Base-by-base conservation (phyloP, 306 rosid species). In the Comarum palustre region DNA sequence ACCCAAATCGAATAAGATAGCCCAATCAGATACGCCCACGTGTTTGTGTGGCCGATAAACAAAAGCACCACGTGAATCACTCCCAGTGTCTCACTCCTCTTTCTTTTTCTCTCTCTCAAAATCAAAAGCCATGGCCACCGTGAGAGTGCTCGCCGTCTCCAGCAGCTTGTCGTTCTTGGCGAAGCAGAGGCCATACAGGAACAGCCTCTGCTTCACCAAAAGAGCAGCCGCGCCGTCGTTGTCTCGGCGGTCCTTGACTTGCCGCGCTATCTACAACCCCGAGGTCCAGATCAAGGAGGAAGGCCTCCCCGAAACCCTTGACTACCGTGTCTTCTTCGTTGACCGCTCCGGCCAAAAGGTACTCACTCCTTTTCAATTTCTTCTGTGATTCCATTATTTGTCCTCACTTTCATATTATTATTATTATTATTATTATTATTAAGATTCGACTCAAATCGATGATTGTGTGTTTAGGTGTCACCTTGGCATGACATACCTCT, bases 401-500 rank as follows among this genome's bases (percentile, higher is more conserved):
- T 31, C 2, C 34, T 31, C 1, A 31, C 3, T 31, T 31, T 31
- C 34, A 3, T 31, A 31, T 31, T 31, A 31, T 27, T 8, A 19
- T 17, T 24, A 16, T 36, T n/a, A n/a, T n/a, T n/a, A n/a, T n/a
- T n/a, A n/a, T n/a, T n/a, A n/a, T n/a, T n/a, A n/a, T n/a, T n/a
- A n/a, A n/a, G n/a, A n/a, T n/a, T n/a, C n/a, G n/a, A n/a, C 38
- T 34, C 38, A 34, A 34, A 34, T 34, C 7, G 54, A 36, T 24
- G 24, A 20, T 19, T 16, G 17, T 11, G 20, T 34, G 43, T 29
- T 41, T 55, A 95, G 99, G 88, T 95, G 83, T 95, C 99, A 60
- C 99, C 99, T 46, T 95, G 99, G 99, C 99, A 95, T 84, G 99
- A 95, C 83, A 71, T 95, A 75, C 99, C 99, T 9, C 78, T 95